phyloP scores from a whole-genome alignment of 345 rosid genomes.

The Lepidium sativum region DNA sequence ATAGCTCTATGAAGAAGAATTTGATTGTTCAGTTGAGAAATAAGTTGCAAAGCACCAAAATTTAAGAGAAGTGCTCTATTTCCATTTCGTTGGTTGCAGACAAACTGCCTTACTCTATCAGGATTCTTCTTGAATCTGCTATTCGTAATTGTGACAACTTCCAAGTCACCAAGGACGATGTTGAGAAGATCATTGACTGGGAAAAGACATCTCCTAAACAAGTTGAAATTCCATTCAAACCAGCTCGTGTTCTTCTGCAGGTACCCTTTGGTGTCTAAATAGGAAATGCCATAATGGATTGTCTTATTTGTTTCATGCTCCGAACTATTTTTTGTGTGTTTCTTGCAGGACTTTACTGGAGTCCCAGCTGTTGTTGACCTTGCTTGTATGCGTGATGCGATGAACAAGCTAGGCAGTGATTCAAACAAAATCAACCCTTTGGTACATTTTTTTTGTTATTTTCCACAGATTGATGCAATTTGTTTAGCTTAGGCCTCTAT shows the following conservation, averaged over 20 bases:
- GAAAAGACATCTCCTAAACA: slow-evolving; percentile 78
- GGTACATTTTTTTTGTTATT: slow-evolving; percentile 14
- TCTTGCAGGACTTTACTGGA: slow-evolving; percentile 91
- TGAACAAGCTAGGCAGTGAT: slow-evolving; percentile 85
- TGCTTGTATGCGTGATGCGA: slow-evolving; percentile 99
- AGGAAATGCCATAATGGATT: neutral
- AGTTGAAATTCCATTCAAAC: slow-evolving; percentile 98
- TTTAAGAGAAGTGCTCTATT: slow-evolving; percentile 33
- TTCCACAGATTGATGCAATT: neutral
- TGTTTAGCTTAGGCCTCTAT: neutral
- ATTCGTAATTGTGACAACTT: slow-evolving; percentile 94
- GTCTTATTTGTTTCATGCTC: slow-evolving; percentile 18
- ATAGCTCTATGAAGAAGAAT: neutral
- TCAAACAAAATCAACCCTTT: slow-evolving; percentile 52
- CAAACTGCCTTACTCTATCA: slow-evolving; percentile 85
- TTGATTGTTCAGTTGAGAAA: neutral
- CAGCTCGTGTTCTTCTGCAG: slow-evolving; percentile 97
- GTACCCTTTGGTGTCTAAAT: slow-evolving; percentile 8
- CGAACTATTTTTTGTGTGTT: slow-evolving; percentile 30
- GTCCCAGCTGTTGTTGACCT: slow-evolving; percentile 99
- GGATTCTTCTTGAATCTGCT: slow-evolving; percentile 92
- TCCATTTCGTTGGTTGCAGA: slow-evolving; percentile 36
- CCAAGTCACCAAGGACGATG: slow-evolving; percentile 86
- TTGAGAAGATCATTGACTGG: slow-evolving; percentile 96
- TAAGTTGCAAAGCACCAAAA: neutral